A percentile compares a stretch with the other conserved stretches of the same genome.
These are phyloP conservation scores for Nemania diffusa DNA, from an alignment of 2,329 filamentous ascomycete species.

Conservation along the genomic window DNA sequence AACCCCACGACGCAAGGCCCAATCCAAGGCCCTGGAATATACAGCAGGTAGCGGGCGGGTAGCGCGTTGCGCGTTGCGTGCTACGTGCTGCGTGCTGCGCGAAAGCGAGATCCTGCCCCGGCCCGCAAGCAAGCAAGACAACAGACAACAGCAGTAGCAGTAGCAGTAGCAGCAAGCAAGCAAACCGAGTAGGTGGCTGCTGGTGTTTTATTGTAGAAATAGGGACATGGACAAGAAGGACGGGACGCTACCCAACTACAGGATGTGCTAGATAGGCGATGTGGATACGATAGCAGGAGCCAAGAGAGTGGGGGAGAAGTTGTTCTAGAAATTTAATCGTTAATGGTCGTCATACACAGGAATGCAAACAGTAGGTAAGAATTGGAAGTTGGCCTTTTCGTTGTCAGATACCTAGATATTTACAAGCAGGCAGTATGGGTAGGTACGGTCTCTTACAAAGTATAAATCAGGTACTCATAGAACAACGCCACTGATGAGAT, in stretches of 20 bases:
- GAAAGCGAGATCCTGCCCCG: background rate
- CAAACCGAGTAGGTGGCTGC: background rate
- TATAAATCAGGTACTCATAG: too few relatives aligned
- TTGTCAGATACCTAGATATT: background rate
- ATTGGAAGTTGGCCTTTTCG: background rate
- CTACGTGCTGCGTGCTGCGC: too few relatives aligned
- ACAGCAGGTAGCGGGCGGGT: background rate
- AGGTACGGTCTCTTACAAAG: too few relatives aligned
- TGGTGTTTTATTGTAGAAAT: background rate
- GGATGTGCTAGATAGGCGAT: conserved; percentile 9
- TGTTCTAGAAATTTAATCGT: background rate
- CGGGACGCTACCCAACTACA: conserved; percentile 15
- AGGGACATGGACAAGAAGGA: background rate
- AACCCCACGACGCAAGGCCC: conserved; percentile 23
- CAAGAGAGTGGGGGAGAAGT: background rate
- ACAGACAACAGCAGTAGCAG: background rate
- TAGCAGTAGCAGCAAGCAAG: too few relatives aligned
- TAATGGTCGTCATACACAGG: background rate
- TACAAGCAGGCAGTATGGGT: background rate
- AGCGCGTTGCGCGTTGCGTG: background rate
- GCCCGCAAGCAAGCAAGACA: conserved; percentile 5
- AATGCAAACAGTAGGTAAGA: background rate
- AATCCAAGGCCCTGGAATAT: conserved; percentile 18
- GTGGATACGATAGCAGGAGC: conserved; percentile 4
- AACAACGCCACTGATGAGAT: conserved; percentile 1